Percentiles rank a stretch among this genome's conserved stretches.
Evolutionary conservation across 306 rosid genomes (phyloP).

Genomic region (Pyrus bretschneideri): DNA sequence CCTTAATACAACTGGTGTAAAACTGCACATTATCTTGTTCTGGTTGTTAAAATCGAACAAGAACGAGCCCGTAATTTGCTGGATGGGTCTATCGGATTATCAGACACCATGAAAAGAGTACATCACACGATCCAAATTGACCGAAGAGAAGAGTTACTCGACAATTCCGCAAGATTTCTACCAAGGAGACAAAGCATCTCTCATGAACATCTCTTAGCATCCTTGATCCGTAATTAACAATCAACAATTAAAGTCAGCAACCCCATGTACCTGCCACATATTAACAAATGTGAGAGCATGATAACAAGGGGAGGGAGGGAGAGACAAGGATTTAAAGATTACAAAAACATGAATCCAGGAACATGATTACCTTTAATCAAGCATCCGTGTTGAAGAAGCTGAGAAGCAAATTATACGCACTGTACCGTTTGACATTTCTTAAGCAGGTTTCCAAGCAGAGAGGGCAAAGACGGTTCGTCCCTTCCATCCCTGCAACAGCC

Average conservation of each 20-base stretch:
- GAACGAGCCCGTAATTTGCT: background rate
- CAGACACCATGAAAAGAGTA: background rate
- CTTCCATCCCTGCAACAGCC: constrained; percentile 98
- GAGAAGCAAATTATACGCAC: background rate
- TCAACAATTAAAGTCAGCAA: background rate
- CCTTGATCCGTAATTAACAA: background rate
- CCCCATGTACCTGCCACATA: constrained; percentile 7
- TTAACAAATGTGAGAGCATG: background rate
- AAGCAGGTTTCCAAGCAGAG: constrained; percentile 76
- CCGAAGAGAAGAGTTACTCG: background rate
- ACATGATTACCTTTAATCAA: constrained; percentile 2
- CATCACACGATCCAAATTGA: background rate
- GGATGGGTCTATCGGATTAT: background rate
- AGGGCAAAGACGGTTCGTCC: constrained; percentile 75
- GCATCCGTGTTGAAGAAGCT: background rate
- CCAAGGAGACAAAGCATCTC: background rate
- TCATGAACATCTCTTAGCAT: background rate
- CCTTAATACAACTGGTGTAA: background rate
- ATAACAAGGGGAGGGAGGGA: background rate
- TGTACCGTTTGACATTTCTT: background rate
- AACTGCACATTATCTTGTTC: background rate
- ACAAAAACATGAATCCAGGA: background rate
- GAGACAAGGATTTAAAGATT: background rate
- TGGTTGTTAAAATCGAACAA: background rate
- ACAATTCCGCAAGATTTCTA: background rate